These are phyloP conservation scores for Lactuca saligna DNA, from an alignment of 129 eudicot genomes.

Conservation along the genomic window DNA sequence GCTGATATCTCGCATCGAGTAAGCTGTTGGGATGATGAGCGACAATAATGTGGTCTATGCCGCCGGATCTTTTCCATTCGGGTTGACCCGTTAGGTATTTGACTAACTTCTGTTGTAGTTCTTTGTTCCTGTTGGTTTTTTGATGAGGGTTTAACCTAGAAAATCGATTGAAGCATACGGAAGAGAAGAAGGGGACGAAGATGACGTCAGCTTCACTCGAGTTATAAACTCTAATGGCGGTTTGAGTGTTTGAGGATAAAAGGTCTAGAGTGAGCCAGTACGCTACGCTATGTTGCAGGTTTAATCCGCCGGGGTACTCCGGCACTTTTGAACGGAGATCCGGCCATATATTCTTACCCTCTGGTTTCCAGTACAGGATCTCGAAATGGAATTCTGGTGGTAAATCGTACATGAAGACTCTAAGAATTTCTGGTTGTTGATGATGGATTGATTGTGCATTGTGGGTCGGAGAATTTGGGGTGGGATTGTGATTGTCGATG, in stretches of 20 bases:
- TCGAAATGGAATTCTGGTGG: constrained; percentile 86
- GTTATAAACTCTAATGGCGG: constrained; percentile 60
- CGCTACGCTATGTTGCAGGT: constrained; percentile 92
- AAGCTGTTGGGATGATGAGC: constrained; percentile 97
- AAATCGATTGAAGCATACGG: constrained; percentile 68
- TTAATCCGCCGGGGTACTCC: constrained; percentile 79
- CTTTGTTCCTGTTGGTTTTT: constrained; percentile 44
- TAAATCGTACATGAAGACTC: constrained; percentile 86
- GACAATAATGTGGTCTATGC: constrained; percentile 66
- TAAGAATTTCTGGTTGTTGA: constrained; percentile 37
- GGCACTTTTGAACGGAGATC: constrained; percentile 55
- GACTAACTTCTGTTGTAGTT: constrained; percentile 64
- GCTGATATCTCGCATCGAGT: constrained; percentile 66
- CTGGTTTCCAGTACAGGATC: constrained; percentile 62
- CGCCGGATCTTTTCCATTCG: constrained; percentile 84
- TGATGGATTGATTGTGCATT: constrained; percentile 22
- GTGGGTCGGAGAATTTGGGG: not conserved
- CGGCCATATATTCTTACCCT: constrained; percentile 64
- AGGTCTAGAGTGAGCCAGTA: constrained; percentile 91
- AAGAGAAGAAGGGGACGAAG: constrained; percentile 90
- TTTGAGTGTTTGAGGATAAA: constrained; percentile 50
- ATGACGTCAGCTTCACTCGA: constrained; percentile 91
- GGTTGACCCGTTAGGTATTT: constrained; percentile 52
- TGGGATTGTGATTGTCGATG: constrained; percentile 23
- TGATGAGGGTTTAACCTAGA: constrained; percentile 46